Evolutionary conservation across 495 filamentous ascomycete genomes (phyloP).

Genomic region (Aspergillus asperescens): DNA sequence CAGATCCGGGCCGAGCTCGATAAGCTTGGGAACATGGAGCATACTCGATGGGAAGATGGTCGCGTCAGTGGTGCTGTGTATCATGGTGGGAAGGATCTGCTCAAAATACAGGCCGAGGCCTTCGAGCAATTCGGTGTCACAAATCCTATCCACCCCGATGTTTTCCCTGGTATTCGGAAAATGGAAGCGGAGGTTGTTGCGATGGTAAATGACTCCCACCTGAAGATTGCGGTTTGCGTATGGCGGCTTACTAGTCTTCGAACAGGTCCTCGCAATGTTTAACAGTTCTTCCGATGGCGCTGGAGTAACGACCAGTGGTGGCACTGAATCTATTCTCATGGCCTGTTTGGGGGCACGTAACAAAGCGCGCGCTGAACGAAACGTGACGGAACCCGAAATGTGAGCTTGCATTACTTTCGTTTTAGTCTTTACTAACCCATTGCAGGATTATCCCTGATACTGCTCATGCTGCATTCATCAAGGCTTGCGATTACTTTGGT

Average conservation of each 20-base stretch:
- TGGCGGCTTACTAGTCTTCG: conserved; percentile 1
- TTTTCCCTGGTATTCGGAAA: conserved; percentile 96
- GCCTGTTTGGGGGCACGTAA: conserved; percentile 82
- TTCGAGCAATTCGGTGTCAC: conserved; percentile 88
- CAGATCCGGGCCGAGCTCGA: conserved; percentile 75
- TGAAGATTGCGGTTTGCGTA: not conserved
- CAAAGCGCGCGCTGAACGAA: conserved; percentile 77
- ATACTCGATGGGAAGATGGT: conserved; percentile 95
- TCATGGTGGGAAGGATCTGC: conserved; percentile 80
- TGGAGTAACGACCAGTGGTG: conserved; percentile 87
- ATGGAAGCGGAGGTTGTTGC: conserved; percentile 99
- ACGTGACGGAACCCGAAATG: conserved; percentile 94
- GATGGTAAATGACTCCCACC: conserved; percentile 57
- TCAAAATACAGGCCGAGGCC: conserved; percentile 83
- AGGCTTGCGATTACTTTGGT: conserved; percentile 89
- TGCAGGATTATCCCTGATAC: conserved; percentile 86
- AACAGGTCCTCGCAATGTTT: conserved; percentile 73
- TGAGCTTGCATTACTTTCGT: conserved; percentile 32
- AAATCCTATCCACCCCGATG: conserved; percentile 99
- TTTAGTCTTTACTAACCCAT: conserved; percentile 17
- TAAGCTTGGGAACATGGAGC: conserved; percentile 76
- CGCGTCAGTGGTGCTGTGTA: conserved; percentile 94
- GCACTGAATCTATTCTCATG: conserved; percentile 95
- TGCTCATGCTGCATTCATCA: conserved; percentile 92
- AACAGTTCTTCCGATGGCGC: conserved; percentile 79